These are phyloP conservation scores for Cryptosporidium bovis DNA, from an alignment of 169 alveolate species.

Conservation along the genomic window DNA sequence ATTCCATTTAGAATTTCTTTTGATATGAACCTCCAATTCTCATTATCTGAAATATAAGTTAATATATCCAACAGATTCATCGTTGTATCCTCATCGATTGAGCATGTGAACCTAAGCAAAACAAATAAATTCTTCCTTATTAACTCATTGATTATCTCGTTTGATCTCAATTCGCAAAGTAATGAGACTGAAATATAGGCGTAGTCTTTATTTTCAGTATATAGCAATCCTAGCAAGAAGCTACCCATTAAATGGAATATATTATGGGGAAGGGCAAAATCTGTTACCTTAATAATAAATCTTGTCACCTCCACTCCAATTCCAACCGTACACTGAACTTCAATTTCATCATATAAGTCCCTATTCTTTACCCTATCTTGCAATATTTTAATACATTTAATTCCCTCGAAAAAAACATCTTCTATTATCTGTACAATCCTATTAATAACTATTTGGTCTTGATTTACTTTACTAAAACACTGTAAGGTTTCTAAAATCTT, in stretches of 20 bases:
- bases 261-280: slow-evolving; percentile 8
- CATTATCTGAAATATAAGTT: slow-evolving; percentile 18
- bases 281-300: slow-evolving; percentile 7
- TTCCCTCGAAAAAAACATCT: slow-evolving; percentile 41
- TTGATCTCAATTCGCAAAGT: slow-evolving; percentile 20
- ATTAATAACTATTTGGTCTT: slow-evolving; percentile 20
- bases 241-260: slow-evolving; percentile 32
- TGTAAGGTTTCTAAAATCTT: slow-evolving; percentile 25
- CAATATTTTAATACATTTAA: slow-evolving; percentile 6
- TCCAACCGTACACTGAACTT: slow-evolving; percentile 30
- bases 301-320: slow-evolving; percentile 42
- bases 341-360: slow-evolving; percentile 28
- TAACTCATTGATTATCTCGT: slow-evolving; percentile 9
- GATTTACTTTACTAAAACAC: not conserved
- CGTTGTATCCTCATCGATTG: slow-evolving; percentile 44
- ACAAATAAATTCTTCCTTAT: slow-evolving; percentile 13
- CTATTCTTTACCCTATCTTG: not conserved
- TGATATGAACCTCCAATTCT: slow-evolving; percentile 53
- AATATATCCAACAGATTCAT: slow-evolving; percentile 23
- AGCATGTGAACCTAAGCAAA: slow-evolving; percentile 16
- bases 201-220: slow-evolving; percentile 47
- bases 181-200: slow-evolving; percentile 51
- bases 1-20: slow-evolving; percentile 51
- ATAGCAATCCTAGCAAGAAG: slow-evolving; percentile 44
- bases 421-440: slow-evolving; percentile 37